Evolutionary conservation across 192 early-diverging fungal species (phyloP).

Genomic region (Obelidium mucronatum): DNA sequence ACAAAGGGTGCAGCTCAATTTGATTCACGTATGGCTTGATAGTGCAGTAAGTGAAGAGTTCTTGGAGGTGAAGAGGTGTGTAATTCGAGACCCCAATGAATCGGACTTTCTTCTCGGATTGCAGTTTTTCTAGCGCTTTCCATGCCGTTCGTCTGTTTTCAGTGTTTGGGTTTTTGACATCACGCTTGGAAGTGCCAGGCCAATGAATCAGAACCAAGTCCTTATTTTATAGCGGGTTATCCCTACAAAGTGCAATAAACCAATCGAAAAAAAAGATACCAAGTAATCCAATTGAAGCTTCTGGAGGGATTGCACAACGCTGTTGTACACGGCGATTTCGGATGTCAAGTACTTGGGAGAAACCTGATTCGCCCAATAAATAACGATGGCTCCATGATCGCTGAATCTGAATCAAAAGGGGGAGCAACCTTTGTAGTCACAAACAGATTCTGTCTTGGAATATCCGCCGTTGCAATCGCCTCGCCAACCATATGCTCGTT

Average conservation of each 20-base stretch:
- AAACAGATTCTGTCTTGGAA: constrained; percentile 44
- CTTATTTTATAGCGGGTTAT: constrained; percentile 1
- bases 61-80: constrained; percentile 60
- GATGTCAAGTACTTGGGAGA: constrained; percentile 21
- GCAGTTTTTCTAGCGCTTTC: constrained; percentile 45
- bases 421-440: constrained; percentile 50
- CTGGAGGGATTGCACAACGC: constrained; percentile 37
- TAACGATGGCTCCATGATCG: too few relatives aligned
- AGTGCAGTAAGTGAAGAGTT: constrained; percentile 42
- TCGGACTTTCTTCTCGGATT: constrained; percentile 52
- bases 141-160: constrained; percentile 35
- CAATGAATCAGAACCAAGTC: constrained; percentile 48
- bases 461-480: background rate
- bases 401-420: too few relatives aligned
- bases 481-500: constrained; percentile 44
- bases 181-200: constrained; percentile 38
- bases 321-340: constrained; percentile 24
- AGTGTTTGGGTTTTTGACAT: constrained; percentile 21
- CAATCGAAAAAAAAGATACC: background rate
- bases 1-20: constrained; percentile 53
- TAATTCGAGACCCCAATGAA: constrained; percentile 79
- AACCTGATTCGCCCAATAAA: background rate
- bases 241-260: background rate
- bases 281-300: constrained; percentile 35
- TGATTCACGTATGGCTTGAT: constrained; percentile 33